Evolutionary conservation across 495 filamentous ascomycete species (phyloP).

Genomic region (Aspergillus kassunensis): DNA sequence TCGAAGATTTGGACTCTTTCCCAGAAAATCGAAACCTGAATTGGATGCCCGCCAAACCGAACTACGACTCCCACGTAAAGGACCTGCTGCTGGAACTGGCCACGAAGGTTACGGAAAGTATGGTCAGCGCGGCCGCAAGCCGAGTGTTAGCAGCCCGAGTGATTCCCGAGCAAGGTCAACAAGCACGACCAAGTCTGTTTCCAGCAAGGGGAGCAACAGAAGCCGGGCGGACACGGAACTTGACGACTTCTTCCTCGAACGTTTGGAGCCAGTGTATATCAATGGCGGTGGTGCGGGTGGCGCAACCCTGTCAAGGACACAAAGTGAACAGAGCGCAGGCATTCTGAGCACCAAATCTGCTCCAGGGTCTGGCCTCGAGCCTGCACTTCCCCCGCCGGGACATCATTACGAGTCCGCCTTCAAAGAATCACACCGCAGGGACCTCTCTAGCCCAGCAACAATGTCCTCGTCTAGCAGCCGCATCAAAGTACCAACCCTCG

Average conservation of each 20-base stretch:
- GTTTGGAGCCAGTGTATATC: constrained; percentile 85
- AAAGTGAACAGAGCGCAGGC: constrained; percentile 59
- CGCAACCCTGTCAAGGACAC: constrained; percentile 52
- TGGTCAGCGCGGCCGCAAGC: constrained; percentile 45
- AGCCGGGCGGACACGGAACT: constrained; percentile 52
- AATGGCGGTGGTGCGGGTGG: constrained; percentile 60
- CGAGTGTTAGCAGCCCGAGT: constrained; percentile 46
- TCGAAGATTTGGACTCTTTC: constrained; percentile 73
- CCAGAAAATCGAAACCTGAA: constrained; percentile 65
- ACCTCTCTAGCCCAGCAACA: constrained; percentile 1
- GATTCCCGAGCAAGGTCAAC: constrained; percentile 49
- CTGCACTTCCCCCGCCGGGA: constrained; percentile 20
- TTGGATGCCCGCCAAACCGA: constrained; percentile 47
- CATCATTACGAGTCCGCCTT: constrained; percentile 36
- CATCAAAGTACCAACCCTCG: background rate
- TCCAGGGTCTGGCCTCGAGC: constrained; percentile 20
- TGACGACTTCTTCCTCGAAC: constrained; percentile 68
- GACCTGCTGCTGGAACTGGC: constrained; percentile 87
- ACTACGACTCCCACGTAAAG: constrained; percentile 63
- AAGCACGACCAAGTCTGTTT: constrained; percentile 50
- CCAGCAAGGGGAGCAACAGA: constrained; percentile 51
- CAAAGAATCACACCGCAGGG: constrained; percentile 4
- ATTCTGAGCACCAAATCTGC: constrained; percentile 50
- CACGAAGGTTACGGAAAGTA: constrained; percentile 93
- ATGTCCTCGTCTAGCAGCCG: background rate